phyloP scores from a whole-genome alignment of 2,329 filamentous ascomycete genomes.

The Emmonsiellopsis sp. region DNA sequence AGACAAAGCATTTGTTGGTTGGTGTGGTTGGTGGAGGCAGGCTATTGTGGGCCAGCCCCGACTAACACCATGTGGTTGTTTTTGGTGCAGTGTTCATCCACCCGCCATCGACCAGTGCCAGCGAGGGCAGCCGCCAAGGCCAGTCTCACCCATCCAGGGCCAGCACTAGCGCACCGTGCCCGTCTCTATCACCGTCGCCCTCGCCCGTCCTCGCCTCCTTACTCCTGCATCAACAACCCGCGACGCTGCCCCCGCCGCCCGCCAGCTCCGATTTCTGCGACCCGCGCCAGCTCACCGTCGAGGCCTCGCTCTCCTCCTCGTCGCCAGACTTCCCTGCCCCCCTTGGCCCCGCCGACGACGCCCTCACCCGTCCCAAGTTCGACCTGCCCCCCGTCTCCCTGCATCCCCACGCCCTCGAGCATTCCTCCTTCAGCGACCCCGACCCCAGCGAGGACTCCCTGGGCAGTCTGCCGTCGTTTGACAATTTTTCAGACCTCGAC shows the following conservation, averaged over 20 bases:
- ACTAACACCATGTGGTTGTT: slow-evolving; percentile 12
- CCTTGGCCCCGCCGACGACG: slow-evolving; percentile 32
- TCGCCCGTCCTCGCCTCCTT: slow-evolving; percentile 64
- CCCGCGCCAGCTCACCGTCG: slow-evolving; percentile 77
- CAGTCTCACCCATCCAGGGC: slow-evolving; percentile 33
- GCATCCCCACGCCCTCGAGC: neutral
- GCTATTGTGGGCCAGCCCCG: neutral
- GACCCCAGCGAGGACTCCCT: slow-evolving; percentile 38
- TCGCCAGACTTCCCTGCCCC: slow-evolving; percentile 57
- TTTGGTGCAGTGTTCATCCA: slow-evolving; percentile 53
- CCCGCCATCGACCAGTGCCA: slow-evolving; percentile 47
- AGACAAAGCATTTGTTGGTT: neutral
- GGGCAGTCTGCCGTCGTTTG: slow-evolving; percentile 62
- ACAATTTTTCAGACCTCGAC: slow-evolving; percentile 82
- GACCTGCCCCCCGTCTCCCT: slow-evolving; percentile 17
- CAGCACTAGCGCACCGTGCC: slow-evolving; percentile 60
- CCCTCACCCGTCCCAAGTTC: slow-evolving; percentile 24
- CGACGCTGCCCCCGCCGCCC: slow-evolving; percentile 52
- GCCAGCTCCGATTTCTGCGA: slow-evolving; percentile 81
- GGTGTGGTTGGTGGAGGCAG: neutral
- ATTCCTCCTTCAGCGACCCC: slow-evolving; percentile 28
- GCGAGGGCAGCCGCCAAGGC: slow-evolving; percentile 24
- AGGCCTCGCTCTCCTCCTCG: slow-evolving; percentile 34
- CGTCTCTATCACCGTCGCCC: slow-evolving; percentile 79
- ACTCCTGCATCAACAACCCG: slow-evolving; percentile 70